phyloP scores from a whole-genome alignment of 805 yeast species.

The Ogataea trehalophila region DNA sequence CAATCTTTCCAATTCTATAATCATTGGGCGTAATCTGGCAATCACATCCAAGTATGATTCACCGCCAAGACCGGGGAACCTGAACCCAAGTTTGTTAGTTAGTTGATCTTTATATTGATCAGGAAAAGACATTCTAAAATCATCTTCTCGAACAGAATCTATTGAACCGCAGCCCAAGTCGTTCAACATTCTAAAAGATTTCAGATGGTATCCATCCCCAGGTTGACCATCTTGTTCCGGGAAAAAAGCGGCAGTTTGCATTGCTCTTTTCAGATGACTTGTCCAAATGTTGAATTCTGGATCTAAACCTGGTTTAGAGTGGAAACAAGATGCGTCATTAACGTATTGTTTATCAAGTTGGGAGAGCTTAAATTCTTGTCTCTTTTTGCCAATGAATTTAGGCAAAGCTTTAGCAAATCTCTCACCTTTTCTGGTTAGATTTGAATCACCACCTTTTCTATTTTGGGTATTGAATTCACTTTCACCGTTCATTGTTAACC shows the following conservation, averaged over 20 bases:
- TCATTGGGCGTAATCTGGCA: constrained; percentile 31
- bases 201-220: constrained; percentile 22
- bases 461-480: constrained; percentile 22
- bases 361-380: constrained; percentile 31
- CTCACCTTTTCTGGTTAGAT: constrained; percentile 26
- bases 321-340: constrained; percentile 24
- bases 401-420: constrained; percentile 32
- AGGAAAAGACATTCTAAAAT: constrained; percentile 23
- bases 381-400: constrained; percentile 29
- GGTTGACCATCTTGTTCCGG: constrained; percentile 18
- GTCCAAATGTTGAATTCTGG: constrained; percentile 33
- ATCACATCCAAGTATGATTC: constrained; percentile 35
- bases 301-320: constrained; percentile 16
- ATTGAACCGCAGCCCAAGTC: constrained; percentile 32
- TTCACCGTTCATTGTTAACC: constrained; percentile 34
- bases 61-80: constrained; percentile 36
- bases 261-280: constrained; percentile 27
- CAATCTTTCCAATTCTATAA: constrained; percentile 32
- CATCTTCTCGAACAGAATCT: constrained; percentile 29
- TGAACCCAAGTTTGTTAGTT: constrained; percentile 27
- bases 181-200: constrained; percentile 31
- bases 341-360: constrained; percentile 31
- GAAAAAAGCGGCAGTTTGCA: constrained; percentile 30
- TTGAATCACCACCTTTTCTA: constrained; percentile 31
- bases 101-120: constrained; percentile 27